Evolutionary conservation across 169 alveolate species (phyloP).

Genomic region (Theileria orientalis): DNA sequence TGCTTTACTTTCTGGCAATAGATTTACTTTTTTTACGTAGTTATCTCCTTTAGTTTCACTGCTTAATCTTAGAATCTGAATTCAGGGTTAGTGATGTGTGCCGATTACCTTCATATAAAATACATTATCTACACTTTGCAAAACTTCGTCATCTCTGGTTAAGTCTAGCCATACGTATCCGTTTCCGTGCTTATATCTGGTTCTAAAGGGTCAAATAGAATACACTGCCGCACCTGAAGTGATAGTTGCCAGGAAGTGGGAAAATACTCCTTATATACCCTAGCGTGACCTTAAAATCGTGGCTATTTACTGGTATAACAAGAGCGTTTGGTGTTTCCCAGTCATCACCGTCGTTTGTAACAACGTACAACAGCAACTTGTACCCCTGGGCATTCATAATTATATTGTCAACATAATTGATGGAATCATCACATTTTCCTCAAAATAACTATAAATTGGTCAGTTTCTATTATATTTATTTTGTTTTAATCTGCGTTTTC

Average conservation of each 20-base stretch:
- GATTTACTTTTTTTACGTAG: background rate
- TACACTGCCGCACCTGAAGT: slow-evolving; percentile 9
- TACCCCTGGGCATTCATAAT: slow-evolving; percentile 15
- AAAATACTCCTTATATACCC: slow-evolving; percentile 9
- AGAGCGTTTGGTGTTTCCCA: slow-evolving; percentile 41
- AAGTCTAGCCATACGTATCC: slow-evolving; percentile 23
- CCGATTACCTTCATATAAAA: slow-evolving; percentile 30
- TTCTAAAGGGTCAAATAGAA: background rate
- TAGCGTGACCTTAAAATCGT: slow-evolving; percentile 8
- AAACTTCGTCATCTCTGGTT: slow-evolving; percentile 13
- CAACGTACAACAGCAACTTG: slow-evolving; percentile 5
- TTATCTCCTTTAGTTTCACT: background rate
- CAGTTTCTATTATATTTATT: background rate
- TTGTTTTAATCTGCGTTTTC: too few relatives aligned
- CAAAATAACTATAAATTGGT: background rate
- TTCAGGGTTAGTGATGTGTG: too few relatives aligned
- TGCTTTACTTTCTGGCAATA: background rate
- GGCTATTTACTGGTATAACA: slow-evolving; percentile 5
- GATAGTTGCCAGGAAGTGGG: slow-evolving; percentile 28
- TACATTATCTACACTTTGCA: slow-evolving; percentile 25
- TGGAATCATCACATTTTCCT: background rate
- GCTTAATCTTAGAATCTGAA: background rate
- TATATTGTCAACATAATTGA: too few relatives aligned
- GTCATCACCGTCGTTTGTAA: slow-evolving; percentile 32
- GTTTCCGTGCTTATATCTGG: slow-evolving; percentile 13